Base-by-base conservation (phyloP, 257 asterid species). In the Sherardia arvensis region DNA sequence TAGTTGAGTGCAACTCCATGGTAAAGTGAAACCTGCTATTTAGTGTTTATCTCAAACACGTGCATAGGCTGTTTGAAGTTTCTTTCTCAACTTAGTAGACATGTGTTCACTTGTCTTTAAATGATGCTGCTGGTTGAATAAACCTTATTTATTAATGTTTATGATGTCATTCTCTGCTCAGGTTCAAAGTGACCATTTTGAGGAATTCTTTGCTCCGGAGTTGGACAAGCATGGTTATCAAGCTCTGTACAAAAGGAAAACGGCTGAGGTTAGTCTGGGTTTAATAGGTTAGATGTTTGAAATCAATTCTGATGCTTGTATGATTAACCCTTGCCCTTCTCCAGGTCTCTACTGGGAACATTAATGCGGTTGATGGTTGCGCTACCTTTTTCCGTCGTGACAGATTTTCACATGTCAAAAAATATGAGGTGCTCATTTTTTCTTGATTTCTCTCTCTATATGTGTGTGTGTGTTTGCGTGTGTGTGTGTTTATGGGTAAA, bases 341-440 rank as follows among this genome's bases (percentile, higher is more conserved):
- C 73, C 84, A 93, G 99, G 91, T 84, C 67, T 84, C 77, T 72
- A 79, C 66, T 65, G 91, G 95, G 69, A 80, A 76, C 58, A 74
- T 70, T 57, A 76, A 78, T 70, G 79, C 56, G 29, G 56, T 84
- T 69, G 97, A 93, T 75, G 97, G 99, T 54, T 93, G 97, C 79
- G 99, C 99, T 75, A 93, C 99, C 53, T 93, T 93, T 76, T 93
- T 90, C 75, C 97, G 99, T 21, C 90, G 96, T 61, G 99, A 93
- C 75, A 85, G 94, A 83, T 93, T 93, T 76, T 76, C 96, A 58
- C 94, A 84, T 75, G 95, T 93, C 49, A 90, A 93, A 76, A 93
- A 93, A 79, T 93, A 93, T 65, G 99, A 90, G 99, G 99, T 90
- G 61, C 7, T 10, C 47, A 38, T 38, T 11, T 38, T 2, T 36